Evolutionary conservation across 176 grass and related monocot genomes (phyloP).

Genomic region (Tillandsia leiboldiana): DNA sequence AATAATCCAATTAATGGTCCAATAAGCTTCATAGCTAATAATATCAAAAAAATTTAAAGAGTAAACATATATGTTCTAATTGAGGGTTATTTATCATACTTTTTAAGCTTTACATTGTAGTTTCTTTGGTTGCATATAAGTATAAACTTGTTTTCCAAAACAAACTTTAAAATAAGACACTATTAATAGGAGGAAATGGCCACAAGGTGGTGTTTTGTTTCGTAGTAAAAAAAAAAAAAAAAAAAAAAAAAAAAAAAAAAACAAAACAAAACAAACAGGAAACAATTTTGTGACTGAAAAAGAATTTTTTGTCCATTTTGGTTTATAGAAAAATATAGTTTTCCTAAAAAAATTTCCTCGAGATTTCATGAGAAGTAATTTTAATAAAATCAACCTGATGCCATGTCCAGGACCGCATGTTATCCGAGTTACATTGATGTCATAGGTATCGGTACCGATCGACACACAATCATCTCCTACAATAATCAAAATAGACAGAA

Average conservation of each 20-base stretch:
- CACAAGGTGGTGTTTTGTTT: too few species aligned
- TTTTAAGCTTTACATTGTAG: neutral
- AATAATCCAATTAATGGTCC: neutral
- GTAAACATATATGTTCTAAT: too few species aligned
- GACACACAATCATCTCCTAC: slow-evolving; percentile 21
- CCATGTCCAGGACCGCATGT: slow-evolving; percentile 20
- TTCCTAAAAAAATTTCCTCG: neutral
- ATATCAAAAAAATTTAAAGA: too few species aligned
- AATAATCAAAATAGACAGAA: neutral
- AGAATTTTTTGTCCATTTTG: neutral
- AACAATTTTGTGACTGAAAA: neutral
- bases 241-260: too few species aligned
- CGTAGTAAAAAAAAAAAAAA: too few species aligned
- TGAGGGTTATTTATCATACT: neutral
- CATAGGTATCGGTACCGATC: neutral
- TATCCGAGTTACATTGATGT: slow-evolving; percentile 4
- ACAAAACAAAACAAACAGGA: too few species aligned
- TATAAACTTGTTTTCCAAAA: neutral
- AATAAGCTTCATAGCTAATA: neutral
- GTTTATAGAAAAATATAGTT: neutral
- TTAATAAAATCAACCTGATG: slow-evolving; percentile 13
- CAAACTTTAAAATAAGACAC: neutral
- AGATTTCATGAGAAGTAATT: neutral
- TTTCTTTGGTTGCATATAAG: neutral
- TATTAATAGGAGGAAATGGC: neutral